phyloP scores from a whole-genome alignment of 2,329 filamentous ascomycete species.

The Colletotrichum sp. region DNA sequence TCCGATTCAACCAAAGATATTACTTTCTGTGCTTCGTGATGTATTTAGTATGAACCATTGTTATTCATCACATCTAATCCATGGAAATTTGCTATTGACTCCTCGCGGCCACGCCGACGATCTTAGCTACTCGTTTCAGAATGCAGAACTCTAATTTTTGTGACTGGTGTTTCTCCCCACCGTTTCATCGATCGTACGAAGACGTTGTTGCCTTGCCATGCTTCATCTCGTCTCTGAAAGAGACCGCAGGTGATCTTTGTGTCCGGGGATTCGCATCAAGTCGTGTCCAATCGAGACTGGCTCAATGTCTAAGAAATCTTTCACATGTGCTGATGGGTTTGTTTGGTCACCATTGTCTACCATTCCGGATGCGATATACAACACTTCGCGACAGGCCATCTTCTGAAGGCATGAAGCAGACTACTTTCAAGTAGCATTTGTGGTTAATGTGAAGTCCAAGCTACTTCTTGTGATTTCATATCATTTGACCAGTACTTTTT shows the following conservation, averaged over 20 bases:
- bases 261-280: not conserved
- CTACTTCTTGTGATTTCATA: not conserved
- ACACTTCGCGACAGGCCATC: not conserved
- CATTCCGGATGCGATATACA: not conserved
- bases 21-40: not conserved
- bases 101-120: not conserved
- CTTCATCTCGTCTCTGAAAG: not conserved
- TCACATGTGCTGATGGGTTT: not conserved
- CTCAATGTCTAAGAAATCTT: not conserved
- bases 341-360: not conserved
- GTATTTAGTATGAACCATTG: not conserved
- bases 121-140: not conserved
- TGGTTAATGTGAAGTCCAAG: not conserved
- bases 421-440: not conserved
- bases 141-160: not conserved
- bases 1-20: not conserved
- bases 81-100: not conserved
- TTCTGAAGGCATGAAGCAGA: not conserved
- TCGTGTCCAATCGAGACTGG: not conserved
- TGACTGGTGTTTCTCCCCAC: not conserved
- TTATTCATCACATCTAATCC: too few species aligned
- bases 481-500: fast-evolving
- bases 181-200: not conserved
- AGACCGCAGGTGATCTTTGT: not conserved
- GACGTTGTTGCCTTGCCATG: not conserved